Evolutionary conservation across 176 grass and related monocot species (phyloP), one percentile per base, ranked within the genome.

Genomic region (Bolboschoenus planiculmis): DNA sequence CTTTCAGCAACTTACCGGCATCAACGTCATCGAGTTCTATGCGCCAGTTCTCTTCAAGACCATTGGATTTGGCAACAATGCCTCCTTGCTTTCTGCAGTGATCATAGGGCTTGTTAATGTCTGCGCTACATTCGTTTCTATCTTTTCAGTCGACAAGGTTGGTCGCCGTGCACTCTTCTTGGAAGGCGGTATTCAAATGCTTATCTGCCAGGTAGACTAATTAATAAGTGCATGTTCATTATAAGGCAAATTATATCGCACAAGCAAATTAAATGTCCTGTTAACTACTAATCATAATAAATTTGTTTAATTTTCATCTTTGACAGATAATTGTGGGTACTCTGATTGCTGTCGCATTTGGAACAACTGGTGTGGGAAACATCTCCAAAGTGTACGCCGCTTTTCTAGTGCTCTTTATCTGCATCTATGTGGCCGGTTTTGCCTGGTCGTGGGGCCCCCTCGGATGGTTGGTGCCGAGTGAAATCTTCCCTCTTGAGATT

Each of bases 1-100:
- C 59, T 89, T 89, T 75, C 87, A 89, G 83, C 87, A 89, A 74
- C 36, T 89, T 23, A 89, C 87, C 13, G 84, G 87, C 68, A 89
- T 89, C 24, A 89, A 89, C 21, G 87, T 89, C 35, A 89, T 89
- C 24, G 64, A 64, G 84, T 86, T 89, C 67, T 89, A 89, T 58
- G 84, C 87, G 35, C 87, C 87, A 1, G 78, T 86, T 23, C 84
- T 89, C 33, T 86, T 89, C 84, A 85, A 83, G 66, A 86, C 87
- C 23, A 78, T 89, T 6, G 84, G 84, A 3, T 89, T 89, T 65
- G 87, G 58, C 10, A 30, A n/a, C 46, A 55, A 86, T 15, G 78
- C 84, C 0, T 66, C 87, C 0, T 56, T 89, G 20, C 42, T 86
- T 47, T 89, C 87, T 21, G 79, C 87, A 1, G 87, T 83, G 16